Conservation (phyloP, 2,329 filamentous ascomycete genomes). For the Claviceps cyperi region DNA sequence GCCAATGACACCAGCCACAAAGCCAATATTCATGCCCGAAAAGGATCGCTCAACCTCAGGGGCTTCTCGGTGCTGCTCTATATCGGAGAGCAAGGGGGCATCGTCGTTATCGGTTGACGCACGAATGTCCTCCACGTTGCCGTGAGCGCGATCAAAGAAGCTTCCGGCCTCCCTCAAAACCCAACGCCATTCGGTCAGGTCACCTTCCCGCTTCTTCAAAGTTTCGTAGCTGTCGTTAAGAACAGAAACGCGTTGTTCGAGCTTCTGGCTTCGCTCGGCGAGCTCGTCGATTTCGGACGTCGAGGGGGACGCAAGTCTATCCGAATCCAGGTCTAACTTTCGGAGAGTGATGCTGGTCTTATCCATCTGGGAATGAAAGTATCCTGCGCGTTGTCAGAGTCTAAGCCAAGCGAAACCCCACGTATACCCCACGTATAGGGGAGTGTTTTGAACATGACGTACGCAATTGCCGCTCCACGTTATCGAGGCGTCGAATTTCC, state of each 20-base stretch:
- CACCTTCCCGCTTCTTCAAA: slow-evolving; percentile 91
- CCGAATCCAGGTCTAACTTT: slow-evolving; percentile 80
- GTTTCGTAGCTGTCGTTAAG: slow-evolving; percentile 98
- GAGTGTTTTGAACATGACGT: slow-evolving; percentile 27
- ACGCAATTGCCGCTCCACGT: slow-evolving; percentile 95
- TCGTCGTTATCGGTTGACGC: slow-evolving; percentile 83
- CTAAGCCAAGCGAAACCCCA: neutral
- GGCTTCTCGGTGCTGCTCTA: slow-evolving; percentile 63
- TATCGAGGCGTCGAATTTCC: slow-evolving; percentile 92
- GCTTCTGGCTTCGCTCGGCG: slow-evolving; percentile 75
- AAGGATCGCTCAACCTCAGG: slow-evolving; percentile 71
- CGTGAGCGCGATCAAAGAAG: slow-evolving; percentile 93
- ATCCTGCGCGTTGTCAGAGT: slow-evolving; percentile 43
- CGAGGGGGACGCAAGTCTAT: slow-evolving; percentile 73
- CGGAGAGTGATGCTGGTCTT: slow-evolving; percentile 76
- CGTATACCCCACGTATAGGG: slow-evolving; percentile 2
- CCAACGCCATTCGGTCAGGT: slow-evolving; percentile 97
- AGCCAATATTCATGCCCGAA: slow-evolving; percentile 96
- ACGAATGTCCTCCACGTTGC: slow-evolving; percentile 91
- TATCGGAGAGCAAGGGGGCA: slow-evolving; percentile 80
- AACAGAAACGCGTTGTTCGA: slow-evolving; percentile 82
- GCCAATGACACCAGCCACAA: slow-evolving; percentile 90
- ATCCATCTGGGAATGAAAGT: slow-evolving; percentile 92
- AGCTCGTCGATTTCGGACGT: slow-evolving; percentile 95
- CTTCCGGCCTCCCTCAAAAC: slow-evolving; percentile 89